Conservation (phyloP, 352 stramenopile genomes). For the Globisporangium camurandrum region DNA sequence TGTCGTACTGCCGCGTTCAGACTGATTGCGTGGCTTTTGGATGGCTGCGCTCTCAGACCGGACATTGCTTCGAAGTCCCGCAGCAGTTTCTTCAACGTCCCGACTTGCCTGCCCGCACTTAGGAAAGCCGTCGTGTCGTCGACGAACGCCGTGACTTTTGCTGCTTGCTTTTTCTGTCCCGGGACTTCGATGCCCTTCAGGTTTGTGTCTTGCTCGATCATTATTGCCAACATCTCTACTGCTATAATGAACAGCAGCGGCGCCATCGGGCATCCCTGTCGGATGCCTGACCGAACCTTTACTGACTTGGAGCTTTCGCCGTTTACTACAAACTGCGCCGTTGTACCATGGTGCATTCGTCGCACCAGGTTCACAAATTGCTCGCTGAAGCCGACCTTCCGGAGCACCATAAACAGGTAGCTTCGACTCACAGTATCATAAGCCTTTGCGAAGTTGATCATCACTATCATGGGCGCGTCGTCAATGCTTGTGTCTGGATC, state of each 20-base stretch:
- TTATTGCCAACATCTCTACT: constrained; percentile 11
- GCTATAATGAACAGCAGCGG: constrained; percentile 20
- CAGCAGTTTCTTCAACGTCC: neutral
- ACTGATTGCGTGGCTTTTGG: constrained; percentile 8
- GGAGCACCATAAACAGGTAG: constrained; percentile 10
- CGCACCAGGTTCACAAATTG: constrained; percentile 7
- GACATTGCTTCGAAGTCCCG: constrained; percentile 6
- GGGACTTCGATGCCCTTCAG: neutral
- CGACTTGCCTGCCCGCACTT: neutral
- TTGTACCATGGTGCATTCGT: constrained; percentile 6
- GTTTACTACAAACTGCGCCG: constrained; percentile 9
- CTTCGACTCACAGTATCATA: constrained; percentile 15
- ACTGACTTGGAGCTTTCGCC: constrained; percentile 3
- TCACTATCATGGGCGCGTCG: constrained; percentile 1
- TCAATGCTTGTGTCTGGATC: neutral
- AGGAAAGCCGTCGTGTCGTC: constrained; percentile 18
- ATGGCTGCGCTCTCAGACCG: constrained; percentile 12
- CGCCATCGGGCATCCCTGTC: constrained; percentile 19
- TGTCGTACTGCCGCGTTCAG: neutral
- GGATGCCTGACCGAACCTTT: constrained; percentile 10
- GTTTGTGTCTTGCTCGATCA: constrained; percentile 5
- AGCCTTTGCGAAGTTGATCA: constrained; percentile 14
- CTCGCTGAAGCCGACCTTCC: constrained; percentile 14
- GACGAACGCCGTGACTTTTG: constrained; percentile 15
- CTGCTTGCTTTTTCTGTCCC: neutral